Conservation (phyloP, 2,329 filamentous ascomycete species). For the Thielaviopsis cerberus region DNA sequence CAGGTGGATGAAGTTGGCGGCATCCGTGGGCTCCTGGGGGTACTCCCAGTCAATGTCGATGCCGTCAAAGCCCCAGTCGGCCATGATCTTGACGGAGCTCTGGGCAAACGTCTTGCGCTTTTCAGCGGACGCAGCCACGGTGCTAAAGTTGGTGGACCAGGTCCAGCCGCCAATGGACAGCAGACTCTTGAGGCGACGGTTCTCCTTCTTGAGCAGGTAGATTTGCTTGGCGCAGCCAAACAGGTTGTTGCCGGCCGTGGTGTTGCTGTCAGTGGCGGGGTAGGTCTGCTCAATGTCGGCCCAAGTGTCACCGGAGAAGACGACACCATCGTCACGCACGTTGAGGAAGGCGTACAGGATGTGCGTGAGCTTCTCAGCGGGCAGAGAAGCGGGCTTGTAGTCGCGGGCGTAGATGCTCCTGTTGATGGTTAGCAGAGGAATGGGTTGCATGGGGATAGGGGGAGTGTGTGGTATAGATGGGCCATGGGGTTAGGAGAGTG, state of each 20-base stretch:
- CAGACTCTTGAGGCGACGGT: slow-evolving; percentile 60
- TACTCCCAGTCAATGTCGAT: slow-evolving; percentile 27
- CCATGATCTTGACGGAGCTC: slow-evolving; percentile 48
- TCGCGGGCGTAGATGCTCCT: slow-evolving; percentile 58
- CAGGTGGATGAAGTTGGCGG: slow-evolving; percentile 26
- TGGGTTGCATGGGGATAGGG: too few species aligned
- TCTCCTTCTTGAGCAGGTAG: slow-evolving; percentile 54
- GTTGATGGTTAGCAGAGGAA: slow-evolving; percentile 13
- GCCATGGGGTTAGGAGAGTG: too few species aligned
- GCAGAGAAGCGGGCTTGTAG: slow-evolving; percentile 53
- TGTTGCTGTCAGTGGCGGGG: slow-evolving; percentile 36
- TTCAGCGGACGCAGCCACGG: slow-evolving; percentile 41
- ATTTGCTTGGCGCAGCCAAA: slow-evolving; percentile 72
- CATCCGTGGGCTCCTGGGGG: slow-evolving; percentile 21
- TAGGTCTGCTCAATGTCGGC: slow-evolving; percentile 60
- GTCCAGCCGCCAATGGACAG: slow-evolving; percentile 77
- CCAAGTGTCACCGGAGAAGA: slow-evolving; percentile 50
- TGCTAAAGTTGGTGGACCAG: slow-evolving; percentile 58
- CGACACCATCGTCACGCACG: slow-evolving; percentile 49
- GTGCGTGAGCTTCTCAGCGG: slow-evolving; percentile 52
- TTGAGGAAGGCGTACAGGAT: slow-evolving; percentile 72
- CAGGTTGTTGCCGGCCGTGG: slow-evolving; percentile 45
- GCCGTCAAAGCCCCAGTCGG: slow-evolving; percentile 48
- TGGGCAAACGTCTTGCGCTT: slow-evolving; percentile 50
- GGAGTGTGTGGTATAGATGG: not conserved